A percentile compares a stretch with the other conserved stretches of the same genome.
These are phyloP conservation scores for Naematelia encephala DNA, from an alignment of 768 basidiomycete species.

Conservation along the genomic window DNA sequence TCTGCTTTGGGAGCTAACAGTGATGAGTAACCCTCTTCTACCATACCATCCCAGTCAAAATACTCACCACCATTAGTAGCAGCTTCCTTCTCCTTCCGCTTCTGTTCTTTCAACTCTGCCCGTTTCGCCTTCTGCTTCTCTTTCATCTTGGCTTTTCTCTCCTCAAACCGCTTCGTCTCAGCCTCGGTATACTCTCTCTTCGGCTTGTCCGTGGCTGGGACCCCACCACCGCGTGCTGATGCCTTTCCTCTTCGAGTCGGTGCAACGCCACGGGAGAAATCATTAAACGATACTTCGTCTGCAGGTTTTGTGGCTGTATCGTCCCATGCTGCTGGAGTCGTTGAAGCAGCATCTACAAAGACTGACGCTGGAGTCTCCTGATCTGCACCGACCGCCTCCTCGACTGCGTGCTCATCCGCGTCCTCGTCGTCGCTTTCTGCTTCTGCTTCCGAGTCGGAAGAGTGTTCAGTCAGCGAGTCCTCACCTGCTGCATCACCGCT, in stretches of 20 bases:
- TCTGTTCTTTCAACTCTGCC: constrained; percentile 20
- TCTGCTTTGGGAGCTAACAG: neutral
- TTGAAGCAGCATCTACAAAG: constrained; percentile 13
- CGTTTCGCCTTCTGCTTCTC: constrained; percentile 25
- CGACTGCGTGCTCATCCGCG: constrained; percentile 11
- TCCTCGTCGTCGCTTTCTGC: constrained; percentile 12
- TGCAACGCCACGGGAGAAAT: constrained; percentile 4
- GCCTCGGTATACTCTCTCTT: constrained; percentile 32
- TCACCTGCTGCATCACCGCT: constrained; percentile 14
- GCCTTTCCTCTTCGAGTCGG: constrained; percentile 2
- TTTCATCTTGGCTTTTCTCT: constrained; percentile 23
- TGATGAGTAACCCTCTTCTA: no score
- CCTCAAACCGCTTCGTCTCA: constrained; percentile 19
- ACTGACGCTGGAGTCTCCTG: neutral
- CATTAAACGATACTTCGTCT: constrained; percentile 14
- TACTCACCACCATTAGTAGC: constrained; percentile 1
- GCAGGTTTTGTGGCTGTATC: constrained; percentile 7
- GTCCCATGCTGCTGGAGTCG: constrained; percentile 20
- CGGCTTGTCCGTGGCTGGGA: constrained; percentile 1
- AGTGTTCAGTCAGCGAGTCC: constrained; percentile 1
- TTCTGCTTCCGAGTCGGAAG: constrained; percentile 14
- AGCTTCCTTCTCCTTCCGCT: constrained; percentile 11
- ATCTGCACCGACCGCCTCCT: constrained; percentile 15
- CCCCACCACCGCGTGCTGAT: constrained; percentile 10
- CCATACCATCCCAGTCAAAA: neutral